Evolutionary conservation across 306 rosid genomes (phyloP).

Genomic region (Arachis hypogaea): DNA sequence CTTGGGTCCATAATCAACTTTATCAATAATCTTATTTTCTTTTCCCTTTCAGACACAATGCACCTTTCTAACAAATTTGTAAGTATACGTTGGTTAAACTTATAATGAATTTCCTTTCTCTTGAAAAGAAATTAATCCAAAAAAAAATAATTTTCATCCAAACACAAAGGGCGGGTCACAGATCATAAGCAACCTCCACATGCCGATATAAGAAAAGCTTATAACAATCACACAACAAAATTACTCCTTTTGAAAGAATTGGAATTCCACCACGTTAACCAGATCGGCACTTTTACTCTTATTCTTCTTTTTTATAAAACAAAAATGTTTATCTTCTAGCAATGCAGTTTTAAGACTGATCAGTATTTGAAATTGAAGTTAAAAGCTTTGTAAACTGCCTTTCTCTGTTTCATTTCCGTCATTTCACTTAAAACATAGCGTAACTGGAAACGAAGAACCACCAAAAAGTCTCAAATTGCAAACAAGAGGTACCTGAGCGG

Average conservation of each 20-base stretch:
- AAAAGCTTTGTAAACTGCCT: too few species aligned
- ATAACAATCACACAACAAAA: not conserved
- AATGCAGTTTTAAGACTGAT: too few species aligned
- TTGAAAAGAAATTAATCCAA: not conserved
- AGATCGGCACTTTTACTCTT: too few species aligned
- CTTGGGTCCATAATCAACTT: not conserved
- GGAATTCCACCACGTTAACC: too few species aligned
- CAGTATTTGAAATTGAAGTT: too few species aligned
- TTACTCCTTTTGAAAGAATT: too few species aligned
- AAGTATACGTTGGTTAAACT: not conserved
- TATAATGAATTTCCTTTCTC: not conserved
- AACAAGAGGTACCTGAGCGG: constrained; percentile 69
- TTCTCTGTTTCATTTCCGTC: too few species aligned
- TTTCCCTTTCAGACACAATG: not conserved
- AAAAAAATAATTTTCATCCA: not conserved
- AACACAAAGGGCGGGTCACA: not conserved
- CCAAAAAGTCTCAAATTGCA: not conserved
- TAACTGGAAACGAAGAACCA: too few species aligned
- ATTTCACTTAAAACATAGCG: too few species aligned
- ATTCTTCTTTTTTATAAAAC: too few species aligned
- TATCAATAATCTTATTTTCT: not conserved
- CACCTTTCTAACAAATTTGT: not conserved
- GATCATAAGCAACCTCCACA: not conserved
- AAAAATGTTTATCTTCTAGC: too few species aligned
- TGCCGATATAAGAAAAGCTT: not conserved